These are phyloP conservation scores for Moricandia moricandioides DNA, from an alignment of 345 rosid genomes.

Conservation along the genomic window DNA sequence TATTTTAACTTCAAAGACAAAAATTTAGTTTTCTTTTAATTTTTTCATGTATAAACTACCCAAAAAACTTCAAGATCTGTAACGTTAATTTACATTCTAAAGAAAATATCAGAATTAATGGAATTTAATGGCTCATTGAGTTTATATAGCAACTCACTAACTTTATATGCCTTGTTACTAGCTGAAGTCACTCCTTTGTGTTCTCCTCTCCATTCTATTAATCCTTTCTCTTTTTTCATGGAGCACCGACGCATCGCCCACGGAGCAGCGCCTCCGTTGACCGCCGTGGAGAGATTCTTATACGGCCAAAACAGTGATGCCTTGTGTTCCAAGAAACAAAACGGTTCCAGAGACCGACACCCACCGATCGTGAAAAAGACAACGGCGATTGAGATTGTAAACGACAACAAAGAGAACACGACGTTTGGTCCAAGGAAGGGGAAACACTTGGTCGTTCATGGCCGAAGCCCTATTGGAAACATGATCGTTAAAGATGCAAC, in stretches of 20 bases:
- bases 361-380: constrained; percentile 18
- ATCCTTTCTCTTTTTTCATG: constrained; percentile 17
- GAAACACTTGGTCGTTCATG: constrained; percentile 22
- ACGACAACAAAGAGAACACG: constrained; percentile 40
- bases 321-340: constrained; percentile 31
- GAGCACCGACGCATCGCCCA: constrained; percentile 31
- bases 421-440: constrained; percentile 32
- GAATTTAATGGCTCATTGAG: constrained; percentile 29
- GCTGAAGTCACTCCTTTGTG: constrained; percentile 30
- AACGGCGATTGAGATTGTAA: constrained; percentile 13
- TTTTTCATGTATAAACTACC: not conserved
- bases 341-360: constrained; percentile 17
- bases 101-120: not conserved
- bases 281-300: constrained; percentile 79
- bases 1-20: not conserved
- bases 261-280: constrained; percentile 57
- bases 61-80: not conserved
- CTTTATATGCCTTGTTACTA: constrained; percentile 14
- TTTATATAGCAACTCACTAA: constrained; percentile 33
- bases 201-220: constrained; percentile 25
- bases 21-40: not conserved
- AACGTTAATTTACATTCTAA: not conserved
- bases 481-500: constrained; percentile 19
- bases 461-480: constrained; percentile 34
- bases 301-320: constrained; percentile 45